phyloP scores from a whole-genome alignment of 2,329 filamentous ascomycete species.

The Pseudonectria buxi region DNA sequence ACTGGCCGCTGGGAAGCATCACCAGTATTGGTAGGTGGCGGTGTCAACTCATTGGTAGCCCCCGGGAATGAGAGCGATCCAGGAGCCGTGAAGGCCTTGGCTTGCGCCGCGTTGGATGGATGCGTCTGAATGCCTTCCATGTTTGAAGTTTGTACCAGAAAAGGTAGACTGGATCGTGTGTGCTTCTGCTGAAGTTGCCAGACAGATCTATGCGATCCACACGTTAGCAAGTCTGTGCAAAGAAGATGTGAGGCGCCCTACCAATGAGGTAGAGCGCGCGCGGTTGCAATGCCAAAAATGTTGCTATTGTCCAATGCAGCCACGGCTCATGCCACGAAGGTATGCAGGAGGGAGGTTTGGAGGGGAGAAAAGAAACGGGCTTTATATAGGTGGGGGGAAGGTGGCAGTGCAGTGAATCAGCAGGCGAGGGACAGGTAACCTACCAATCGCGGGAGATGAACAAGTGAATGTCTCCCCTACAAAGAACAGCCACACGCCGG shows the following conservation, averaged over 20 bases:
- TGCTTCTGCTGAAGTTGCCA: constrained; percentile 12
- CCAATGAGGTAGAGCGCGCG: constrained; percentile 13
- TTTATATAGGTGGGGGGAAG: constrained; percentile 19
- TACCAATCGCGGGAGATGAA: constrained; percentile 83
- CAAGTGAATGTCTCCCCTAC: constrained; percentile 96
- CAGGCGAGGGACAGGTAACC: constrained; percentile 25
- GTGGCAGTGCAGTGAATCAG: constrained; percentile 19
- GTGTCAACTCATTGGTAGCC: constrained; percentile 71
- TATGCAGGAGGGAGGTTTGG: constrained; percentile 18
- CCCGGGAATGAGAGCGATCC: constrained; percentile 89
- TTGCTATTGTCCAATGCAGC: constrained; percentile 1
- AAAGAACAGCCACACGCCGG: constrained; percentile 15
- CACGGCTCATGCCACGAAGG: constrained; percentile 2
- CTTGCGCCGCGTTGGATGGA: constrained; percentile 83
- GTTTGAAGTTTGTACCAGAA: constrained; percentile 31
- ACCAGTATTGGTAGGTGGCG: constrained; percentile 65
- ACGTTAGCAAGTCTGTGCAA: constrained; percentile 19
- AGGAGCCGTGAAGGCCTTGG: constrained; percentile 89
- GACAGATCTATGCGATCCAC: constrained; percentile 27
- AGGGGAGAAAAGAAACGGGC: constrained; percentile 14
- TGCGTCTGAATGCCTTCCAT: constrained; percentile 93
- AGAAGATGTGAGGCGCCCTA: constrained; percentile 11
- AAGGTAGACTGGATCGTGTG: constrained; percentile 9
- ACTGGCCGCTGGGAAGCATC: constrained; percentile 36
- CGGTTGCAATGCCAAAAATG: constrained; percentile 3